Conservation (phyloP, 164 flowering plant species). For the Saururus chinensis region DNA sequence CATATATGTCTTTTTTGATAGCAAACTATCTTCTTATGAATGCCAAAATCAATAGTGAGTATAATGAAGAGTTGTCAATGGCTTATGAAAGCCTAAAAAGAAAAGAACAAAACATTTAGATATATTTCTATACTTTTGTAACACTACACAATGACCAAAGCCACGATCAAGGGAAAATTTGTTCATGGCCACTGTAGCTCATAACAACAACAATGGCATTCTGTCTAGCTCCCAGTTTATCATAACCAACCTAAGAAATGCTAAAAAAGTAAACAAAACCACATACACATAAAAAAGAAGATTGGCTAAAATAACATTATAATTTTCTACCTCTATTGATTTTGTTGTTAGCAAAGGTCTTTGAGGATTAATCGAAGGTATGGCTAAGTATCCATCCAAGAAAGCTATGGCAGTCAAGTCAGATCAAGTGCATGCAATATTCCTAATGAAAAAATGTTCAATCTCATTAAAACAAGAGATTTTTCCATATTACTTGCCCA, state of each 20-base stretch:
- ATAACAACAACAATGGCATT: slow-evolving; percentile 99
- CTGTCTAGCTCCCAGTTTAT: slow-evolving; percentile 97
- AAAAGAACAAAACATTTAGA: no score
- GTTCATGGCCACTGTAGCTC: slow-evolving; percentile 99
- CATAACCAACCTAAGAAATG: slow-evolving; percentile 65
- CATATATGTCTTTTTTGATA: slow-evolving; percentile 36
- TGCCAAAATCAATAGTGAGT: not conserved
- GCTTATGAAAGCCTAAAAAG: no score
- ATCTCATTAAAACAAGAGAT: no score
- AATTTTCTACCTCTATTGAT: slow-evolving; percentile 90
- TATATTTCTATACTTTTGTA: slow-evolving; percentile 46
- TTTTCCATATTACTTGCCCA: no score
- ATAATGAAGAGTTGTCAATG: not conserved
- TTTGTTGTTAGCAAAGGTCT: slow-evolving; percentile 86
- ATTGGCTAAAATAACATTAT: not conserved
- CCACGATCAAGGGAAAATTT: slow-evolving; percentile 96
- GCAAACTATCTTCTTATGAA: slow-evolving; percentile 31
- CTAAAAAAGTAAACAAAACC: not conserved
- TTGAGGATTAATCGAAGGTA: slow-evolving; percentile 90
- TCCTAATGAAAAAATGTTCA: no score
- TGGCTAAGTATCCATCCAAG: slow-evolving; percentile 77
- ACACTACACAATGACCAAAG: slow-evolving; percentile 91
- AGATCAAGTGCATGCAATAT: not conserved
- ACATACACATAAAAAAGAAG: not conserved
- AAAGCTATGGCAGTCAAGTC: slow-evolving; percentile 30